Percentiles rank a stretch among this genome's conserved stretches.
Evolutionary conservation across 208 protist genomes (phyloP).

Genomic region (Trypanosoma theileri): DNA sequence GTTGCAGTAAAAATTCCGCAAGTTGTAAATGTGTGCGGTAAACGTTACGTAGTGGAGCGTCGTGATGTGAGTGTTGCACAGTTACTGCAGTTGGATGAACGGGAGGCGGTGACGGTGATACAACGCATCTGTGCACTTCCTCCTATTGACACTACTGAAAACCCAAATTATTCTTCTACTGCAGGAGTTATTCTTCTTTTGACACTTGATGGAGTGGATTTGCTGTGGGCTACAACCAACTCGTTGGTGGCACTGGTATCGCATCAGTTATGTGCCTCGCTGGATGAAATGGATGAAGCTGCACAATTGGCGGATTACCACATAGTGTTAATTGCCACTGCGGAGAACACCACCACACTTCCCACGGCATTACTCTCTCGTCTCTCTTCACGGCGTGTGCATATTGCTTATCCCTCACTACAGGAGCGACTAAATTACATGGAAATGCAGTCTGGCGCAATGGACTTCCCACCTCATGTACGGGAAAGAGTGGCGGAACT

Average conservation of each 20-base stretch:
- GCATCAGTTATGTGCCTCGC: slow-evolving; percentile 42
- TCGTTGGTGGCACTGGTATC: slow-evolving; percentile 35
- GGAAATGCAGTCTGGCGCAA: slow-evolving; percentile 15
- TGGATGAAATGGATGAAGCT: slow-evolving; percentile 40
- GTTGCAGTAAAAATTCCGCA: background rate
- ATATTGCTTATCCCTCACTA: slow-evolving; percentile 28
- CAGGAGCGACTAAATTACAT: slow-evolving; percentile 32
- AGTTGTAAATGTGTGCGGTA: slow-evolving; percentile 3
- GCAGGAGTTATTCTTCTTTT: slow-evolving; percentile 31
- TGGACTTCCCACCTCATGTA: slow-evolving; percentile 12
- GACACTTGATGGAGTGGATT: slow-evolving; percentile 42
- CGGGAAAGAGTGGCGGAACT: slow-evolving; percentile 16
- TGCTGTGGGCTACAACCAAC: slow-evolving; percentile 41
- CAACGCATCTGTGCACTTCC: slow-evolving; percentile 28
- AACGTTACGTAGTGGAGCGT: slow-evolving; percentile 33
- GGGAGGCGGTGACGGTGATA: slow-evolving; percentile 48
- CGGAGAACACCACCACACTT: slow-evolving; percentile 15
- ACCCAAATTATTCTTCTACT: background rate
- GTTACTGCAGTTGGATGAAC: slow-evolving; percentile 45
- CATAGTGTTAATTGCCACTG: slow-evolving; percentile 21
- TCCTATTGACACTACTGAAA: background rate
- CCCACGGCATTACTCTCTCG: slow-evolving; percentile 28
- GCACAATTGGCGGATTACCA: background rate
- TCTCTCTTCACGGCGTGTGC: slow-evolving; percentile 25
- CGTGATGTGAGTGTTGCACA: slow-evolving; percentile 43